phyloP scores from a whole-genome alignment of 2,329 filamentous ascomycete species.

The Corynespora cassiicola region DNA sequence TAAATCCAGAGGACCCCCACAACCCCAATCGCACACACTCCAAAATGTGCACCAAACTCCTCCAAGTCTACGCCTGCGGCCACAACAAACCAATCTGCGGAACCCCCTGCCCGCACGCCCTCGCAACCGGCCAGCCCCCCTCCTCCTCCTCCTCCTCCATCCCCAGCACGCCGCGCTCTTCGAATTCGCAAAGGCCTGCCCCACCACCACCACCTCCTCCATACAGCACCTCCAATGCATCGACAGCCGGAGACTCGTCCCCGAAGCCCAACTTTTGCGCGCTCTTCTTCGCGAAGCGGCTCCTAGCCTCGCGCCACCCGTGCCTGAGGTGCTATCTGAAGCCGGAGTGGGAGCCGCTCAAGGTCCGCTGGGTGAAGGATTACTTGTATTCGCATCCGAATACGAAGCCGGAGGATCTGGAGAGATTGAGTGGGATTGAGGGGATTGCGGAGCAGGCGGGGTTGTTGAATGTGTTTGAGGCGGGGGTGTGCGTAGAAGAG shows the following conservation, averaged over 20 bases:
- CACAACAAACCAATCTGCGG: constrained; percentile 31
- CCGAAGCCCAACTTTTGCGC: constrained; percentile 21
- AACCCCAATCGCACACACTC: neutral
- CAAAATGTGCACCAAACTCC: constrained; percentile 32
- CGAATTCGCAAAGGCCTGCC: no score
- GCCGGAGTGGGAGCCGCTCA: constrained; percentile 17
- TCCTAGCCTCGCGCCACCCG: constrained; percentile 21
- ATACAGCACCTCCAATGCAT: neutral
- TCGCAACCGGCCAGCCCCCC: constrained; percentile 9
- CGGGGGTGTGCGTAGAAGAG: constrained; percentile 5
- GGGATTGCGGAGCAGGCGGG: constrained; percentile 15
- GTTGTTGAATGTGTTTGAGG: constrained; percentile 18
- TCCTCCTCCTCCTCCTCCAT: neutral
- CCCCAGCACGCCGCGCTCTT: constrained; percentile 1
- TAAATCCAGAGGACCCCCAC: neutral
- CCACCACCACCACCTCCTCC: neutral
- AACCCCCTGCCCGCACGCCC: constrained; percentile 32
- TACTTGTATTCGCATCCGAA: constrained; percentile 26
- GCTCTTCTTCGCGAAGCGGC: constrained; percentile 24
- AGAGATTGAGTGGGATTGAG: constrained; percentile 24
- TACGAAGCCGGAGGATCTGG: constrained; percentile 20
- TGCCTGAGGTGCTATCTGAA: constrained; percentile 33
- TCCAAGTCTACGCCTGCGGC: constrained; percentile 29
- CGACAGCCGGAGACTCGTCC: neutral
- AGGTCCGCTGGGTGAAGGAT: constrained; percentile 19